A percentile compares a stretch with the other conserved stretches of the same genome.
phyloP scores from a whole-genome alignment of 257 asterid species.

The Apocynum venetum region DNA sequence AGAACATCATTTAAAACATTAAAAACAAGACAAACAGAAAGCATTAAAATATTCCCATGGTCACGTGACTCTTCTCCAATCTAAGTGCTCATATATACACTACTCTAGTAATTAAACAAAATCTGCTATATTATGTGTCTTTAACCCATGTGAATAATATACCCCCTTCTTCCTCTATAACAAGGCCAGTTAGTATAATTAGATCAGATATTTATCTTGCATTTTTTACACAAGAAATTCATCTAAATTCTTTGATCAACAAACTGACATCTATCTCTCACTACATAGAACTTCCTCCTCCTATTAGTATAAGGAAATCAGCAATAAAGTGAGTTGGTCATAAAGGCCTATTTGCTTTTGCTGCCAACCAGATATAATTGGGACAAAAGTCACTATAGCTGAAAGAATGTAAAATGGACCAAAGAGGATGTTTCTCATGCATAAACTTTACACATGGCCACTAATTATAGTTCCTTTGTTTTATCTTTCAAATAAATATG shows the following conservation, averaged over 20 bases:
- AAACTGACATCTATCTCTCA: too few species aligned
- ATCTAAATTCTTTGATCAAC: too few species aligned
- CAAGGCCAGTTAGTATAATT: too few species aligned
- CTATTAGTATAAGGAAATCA: not conserved
- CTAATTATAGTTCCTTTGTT: not conserved
- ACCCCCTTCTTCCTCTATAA: too few species aligned
- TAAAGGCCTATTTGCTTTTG: not conserved
- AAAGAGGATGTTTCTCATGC: constrained; percentile 7
- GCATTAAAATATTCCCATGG: not conserved
- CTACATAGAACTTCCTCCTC: not conserved
- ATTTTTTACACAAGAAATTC: too few species aligned
- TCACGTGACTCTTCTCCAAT: not conserved
- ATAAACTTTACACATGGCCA: constrained; percentile 6
- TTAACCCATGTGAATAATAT: too few species aligned
- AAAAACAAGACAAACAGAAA: too few species aligned
- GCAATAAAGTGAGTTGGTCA: not conserved
- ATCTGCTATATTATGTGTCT: too few species aligned
- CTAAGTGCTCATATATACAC: too few species aligned
- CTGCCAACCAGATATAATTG: not conserved
- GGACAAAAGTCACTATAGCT: not conserved
- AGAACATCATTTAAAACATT: not conserved
- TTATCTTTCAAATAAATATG: not conserved
- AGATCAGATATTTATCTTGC: too few species aligned
- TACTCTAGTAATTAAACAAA: too few species aligned
- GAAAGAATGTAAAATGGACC: constrained; percentile 3